phyloP scores from a whole-genome alignment of 768 basidiomycete species.

The Collybia sordida region DNA sequence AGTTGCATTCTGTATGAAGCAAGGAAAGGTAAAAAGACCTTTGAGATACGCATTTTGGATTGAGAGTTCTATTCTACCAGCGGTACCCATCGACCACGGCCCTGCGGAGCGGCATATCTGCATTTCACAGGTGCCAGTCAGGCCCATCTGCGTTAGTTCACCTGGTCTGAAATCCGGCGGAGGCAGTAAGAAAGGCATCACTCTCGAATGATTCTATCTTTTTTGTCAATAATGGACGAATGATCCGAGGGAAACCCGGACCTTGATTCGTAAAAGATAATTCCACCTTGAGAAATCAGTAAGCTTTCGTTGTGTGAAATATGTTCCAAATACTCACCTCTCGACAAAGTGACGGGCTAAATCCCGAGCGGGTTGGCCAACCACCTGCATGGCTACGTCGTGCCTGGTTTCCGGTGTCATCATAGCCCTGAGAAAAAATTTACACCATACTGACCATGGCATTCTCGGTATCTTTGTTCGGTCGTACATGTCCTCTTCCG shows the following conservation, averaged over 20 bases:
- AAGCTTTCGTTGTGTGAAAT: constrained; percentile 10
- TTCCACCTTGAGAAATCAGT: constrained; percentile 70
- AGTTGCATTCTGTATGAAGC: background rate
- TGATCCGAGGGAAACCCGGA: constrained; percentile 29
- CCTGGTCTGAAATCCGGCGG: constrained; percentile 87
- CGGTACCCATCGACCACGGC: constrained; percentile 95
- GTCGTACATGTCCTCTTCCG: constrained; percentile 95
- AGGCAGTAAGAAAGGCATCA: constrained; percentile 92
- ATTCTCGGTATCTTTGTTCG: constrained; percentile 86
- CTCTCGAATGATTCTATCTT: constrained; percentile 80
- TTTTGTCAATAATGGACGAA: constrained; percentile 8
- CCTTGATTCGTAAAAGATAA: constrained; percentile 89
- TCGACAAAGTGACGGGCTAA: constrained; percentile 93
- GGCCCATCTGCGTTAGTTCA: constrained; percentile 74
- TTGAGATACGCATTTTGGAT: constrained; percentile 94
- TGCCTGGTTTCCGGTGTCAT: constrained; percentile 57
- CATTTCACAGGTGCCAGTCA: constrained; percentile 95
- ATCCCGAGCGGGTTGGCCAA: constrained; percentile 95
- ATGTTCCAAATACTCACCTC: constrained; percentile 46
- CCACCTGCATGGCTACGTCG: constrained; percentile 93
- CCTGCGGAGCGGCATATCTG: constrained; percentile 96
- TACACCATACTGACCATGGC: constrained; percentile 73
- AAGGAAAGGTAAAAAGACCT: constrained; percentile 43
- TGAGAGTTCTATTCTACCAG: constrained; percentile 81
- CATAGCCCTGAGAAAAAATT: background rate